phyloP scores from a whole-genome alignment of 2,329 filamentous ascomycete genomes.

The Madurella fahalii region DNA sequence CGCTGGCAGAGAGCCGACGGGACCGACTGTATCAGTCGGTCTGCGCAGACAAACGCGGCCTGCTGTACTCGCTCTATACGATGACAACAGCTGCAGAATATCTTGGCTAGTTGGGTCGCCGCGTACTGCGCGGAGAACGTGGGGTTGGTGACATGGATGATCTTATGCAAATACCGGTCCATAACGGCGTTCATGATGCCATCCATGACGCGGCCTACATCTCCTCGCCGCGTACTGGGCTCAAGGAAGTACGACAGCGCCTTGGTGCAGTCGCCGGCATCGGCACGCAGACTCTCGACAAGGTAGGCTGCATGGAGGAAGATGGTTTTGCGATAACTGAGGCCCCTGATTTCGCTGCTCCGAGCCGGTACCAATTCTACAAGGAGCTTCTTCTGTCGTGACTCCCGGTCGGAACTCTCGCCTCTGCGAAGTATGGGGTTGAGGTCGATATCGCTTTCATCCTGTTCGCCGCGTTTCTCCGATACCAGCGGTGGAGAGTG shows the following conservation, averaged over 20 bases:
- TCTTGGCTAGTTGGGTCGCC: slow-evolving; percentile 78
- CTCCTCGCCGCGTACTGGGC: slow-evolving; percentile 67
- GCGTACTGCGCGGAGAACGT: slow-evolving; percentile 87
- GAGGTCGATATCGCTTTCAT: slow-evolving; percentile 94
- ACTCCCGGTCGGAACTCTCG: slow-evolving; percentile 71
- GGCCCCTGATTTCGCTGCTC: slow-evolving; percentile 70
- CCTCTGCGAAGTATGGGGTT: slow-evolving; percentile 89
- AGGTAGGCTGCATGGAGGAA: slow-evolving; percentile 89
- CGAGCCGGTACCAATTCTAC: slow-evolving; percentile 69
- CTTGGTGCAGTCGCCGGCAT: slow-evolving; percentile 84
- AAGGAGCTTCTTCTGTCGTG: slow-evolving; percentile 76
- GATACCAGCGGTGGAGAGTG: slow-evolving; percentile 84
- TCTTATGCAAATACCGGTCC: slow-evolving; percentile 73
- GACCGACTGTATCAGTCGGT: slow-evolving; percentile 77
- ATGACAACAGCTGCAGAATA: slow-evolving; percentile 89
- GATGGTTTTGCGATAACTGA: slow-evolving; percentile 87
- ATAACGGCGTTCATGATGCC: slow-evolving; percentile 65
- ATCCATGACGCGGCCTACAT: slow-evolving; percentile 62
- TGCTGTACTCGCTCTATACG: slow-evolving; percentile 88
- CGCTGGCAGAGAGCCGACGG: slow-evolving; percentile 89
- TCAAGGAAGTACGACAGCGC: slow-evolving; percentile 92
- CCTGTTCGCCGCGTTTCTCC: slow-evolving; percentile 81
- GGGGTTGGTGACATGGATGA: slow-evolving; percentile 64
- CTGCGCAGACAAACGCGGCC: slow-evolving; percentile 76
- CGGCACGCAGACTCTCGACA: slow-evolving; percentile 82